These are phyloP conservation scores for Ophiosphaerella korrae DNA, from an alignment of 2,329 filamentous ascomycete genomes.

Conservation along the genomic window DNA sequence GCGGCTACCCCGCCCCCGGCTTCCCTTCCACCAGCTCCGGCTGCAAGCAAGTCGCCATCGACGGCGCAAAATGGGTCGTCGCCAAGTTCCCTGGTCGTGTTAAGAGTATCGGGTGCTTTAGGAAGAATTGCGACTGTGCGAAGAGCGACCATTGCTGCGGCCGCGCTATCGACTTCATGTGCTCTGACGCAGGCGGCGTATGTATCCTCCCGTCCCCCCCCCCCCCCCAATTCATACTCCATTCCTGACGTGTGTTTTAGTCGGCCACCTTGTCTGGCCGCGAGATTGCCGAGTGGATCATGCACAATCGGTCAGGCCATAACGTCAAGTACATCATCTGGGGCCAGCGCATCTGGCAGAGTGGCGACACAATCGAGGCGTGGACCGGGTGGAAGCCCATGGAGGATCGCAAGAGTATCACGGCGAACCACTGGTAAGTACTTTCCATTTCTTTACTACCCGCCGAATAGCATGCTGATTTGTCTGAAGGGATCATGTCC, in stretches of 20 bases:
- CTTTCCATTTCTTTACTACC: background rate
- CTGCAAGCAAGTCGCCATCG: conserved; percentile 25
- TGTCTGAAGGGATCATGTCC: background rate
- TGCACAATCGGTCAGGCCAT: conserved; percentile 50
- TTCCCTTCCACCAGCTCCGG: conserved; percentile 14
- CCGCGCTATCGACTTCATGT: conserved; percentile 41
- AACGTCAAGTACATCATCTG: conserved; percentile 58
- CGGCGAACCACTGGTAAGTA: conserved; percentile 51
- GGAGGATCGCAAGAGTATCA: conserved; percentile 51
- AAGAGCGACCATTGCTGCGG: conserved; percentile 33
- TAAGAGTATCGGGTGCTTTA: conserved; percentile 24
- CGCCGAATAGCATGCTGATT: background rate
- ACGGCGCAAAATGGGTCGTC: conserved; percentile 25
- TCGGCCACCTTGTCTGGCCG: conserved; percentile 42
- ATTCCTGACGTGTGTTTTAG: background rate
- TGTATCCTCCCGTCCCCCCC: conserved; percentile 2
- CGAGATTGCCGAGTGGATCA: conserved; percentile 57
- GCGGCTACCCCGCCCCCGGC: conserved; percentile 12
- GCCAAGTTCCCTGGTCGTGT: conserved; percentile 21
- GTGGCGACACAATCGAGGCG: conserved; percentile 43
- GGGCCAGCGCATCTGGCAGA: conserved; percentile 57
- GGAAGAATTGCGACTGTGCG: conserved; percentile 20
- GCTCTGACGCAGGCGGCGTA: conserved; percentile 27
- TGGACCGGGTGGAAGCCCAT: conserved; percentile 53
- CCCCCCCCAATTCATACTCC: background rate